phyloP scores from a whole-genome alignment of 345 rosid genomes.

The Corchorus olitorius region DNA sequence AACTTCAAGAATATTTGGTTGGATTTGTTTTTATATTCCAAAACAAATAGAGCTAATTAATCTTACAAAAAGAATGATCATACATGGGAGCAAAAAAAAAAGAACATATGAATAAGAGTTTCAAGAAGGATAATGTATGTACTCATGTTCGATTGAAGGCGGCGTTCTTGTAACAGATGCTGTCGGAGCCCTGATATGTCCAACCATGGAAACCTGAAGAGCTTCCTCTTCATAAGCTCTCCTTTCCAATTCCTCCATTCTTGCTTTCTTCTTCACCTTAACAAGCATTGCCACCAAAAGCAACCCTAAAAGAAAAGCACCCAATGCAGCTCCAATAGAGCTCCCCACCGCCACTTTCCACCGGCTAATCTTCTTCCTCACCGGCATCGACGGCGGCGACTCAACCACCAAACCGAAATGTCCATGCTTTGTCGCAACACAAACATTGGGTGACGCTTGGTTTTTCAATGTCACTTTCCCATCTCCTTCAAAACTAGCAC shows the following conservation, averaged over 20 bases:
- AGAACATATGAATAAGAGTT: neutral
- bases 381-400: conserved; percentile 23
- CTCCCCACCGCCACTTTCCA: conserved; percentile 88
- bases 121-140: conserved; percentile 43
- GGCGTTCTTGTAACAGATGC: conserved; percentile 71
- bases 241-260: conserved; percentile 79
- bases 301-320: conserved; percentile 61
- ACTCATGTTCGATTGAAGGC: conserved; percentile 71
- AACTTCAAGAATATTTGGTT: conserved; percentile 8
- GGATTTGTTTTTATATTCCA: conserved; percentile 14
- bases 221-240: conserved; percentile 97
- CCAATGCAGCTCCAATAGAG: conserved; percentile 70
- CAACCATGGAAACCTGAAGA: conserved; percentile 88
- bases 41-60: conserved; percentile 31
- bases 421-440: conserved; percentile 62
- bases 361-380: conserved; percentile 48
- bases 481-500: conserved; percentile 68
- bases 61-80: conserved; percentile 44
- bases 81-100: neutral
- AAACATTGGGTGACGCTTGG: conserved; percentile 54
- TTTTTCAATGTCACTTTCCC: conserved; percentile 56
- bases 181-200: conserved; percentile 72
- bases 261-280: conserved; percentile 75
- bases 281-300: conserved; percentile 67
- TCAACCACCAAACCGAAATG: conserved; percentile 78